Conservation (phyloP, 2,329 filamentous ascomycete species). For the Hymenoscyphus fructigenus region DNA sequence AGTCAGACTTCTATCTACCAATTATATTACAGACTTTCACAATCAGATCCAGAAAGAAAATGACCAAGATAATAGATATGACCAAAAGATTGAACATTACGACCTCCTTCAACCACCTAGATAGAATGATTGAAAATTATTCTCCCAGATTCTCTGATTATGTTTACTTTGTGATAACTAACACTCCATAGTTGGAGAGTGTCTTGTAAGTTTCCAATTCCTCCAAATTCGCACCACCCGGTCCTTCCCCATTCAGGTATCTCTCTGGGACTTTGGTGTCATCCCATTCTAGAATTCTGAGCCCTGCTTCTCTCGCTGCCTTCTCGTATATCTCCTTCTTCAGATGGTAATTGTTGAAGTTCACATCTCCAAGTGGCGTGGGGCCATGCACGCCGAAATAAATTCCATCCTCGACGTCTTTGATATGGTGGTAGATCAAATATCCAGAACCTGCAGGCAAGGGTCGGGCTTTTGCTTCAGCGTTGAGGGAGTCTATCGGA, state of each 20-base stretch:
- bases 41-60: no score
- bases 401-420: not conserved
- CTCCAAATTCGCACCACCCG: not conserved
- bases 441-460: not conserved
- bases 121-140: no score
- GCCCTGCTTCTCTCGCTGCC: constrained; percentile 33
- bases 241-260: not conserved
- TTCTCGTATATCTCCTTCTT: constrained; percentile 33
- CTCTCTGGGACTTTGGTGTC: not conserved
- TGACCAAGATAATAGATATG: no score
- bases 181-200: not conserved
- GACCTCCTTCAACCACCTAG: no score
- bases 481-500: not conserved
- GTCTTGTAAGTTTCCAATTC: not conserved
- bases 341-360: constrained; percentile 34
- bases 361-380: constrained; percentile 27
- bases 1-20: not conserved
- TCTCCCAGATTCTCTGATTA: no score
- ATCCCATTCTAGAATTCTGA: constrained; percentile 14
- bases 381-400: not conserved
- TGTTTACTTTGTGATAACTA: not conserved
- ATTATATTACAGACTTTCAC: no score
- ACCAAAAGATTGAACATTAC: no score
- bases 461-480: not conserved
- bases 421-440: not conserved